Evolutionary conservation across 805 yeast species (phyloP).

Genomic region (Metschnikowia koreensis): DNA sequence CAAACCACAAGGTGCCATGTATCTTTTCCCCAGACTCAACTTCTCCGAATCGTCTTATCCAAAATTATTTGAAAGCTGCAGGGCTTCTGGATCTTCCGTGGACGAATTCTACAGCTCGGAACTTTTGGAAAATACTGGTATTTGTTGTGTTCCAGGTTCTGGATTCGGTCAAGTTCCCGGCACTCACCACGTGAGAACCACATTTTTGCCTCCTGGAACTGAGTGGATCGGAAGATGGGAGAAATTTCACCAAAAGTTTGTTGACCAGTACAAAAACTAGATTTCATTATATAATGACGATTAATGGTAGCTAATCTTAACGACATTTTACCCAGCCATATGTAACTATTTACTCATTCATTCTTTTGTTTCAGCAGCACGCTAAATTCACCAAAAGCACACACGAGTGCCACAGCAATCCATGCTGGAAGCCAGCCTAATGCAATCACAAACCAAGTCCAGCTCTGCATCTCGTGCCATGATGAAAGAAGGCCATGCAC

Average conservation of each 20-base stretch:
- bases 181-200: conserved; percentile 91
- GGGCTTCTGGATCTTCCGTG: conserved; percentile 53
- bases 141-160: conserved; percentile 95
- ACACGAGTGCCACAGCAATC: conserved; percentile 41
- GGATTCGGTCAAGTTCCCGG: conserved; percentile 94
- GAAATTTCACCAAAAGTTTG: conserved; percentile 72
- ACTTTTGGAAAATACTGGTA: conserved; percentile 83
- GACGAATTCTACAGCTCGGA: conserved; percentile 90
- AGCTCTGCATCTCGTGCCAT: conserved; percentile 68
- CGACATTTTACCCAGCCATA: too few species aligned
- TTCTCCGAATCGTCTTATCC: conserved; percentile 48
- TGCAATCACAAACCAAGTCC: conserved; percentile 80
- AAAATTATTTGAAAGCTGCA: conserved; percentile 62
- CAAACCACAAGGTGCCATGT: conserved; percentile 97
- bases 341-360: neutral
- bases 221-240: conserved; percentile 84
- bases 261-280: conserved; percentile 45
- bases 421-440: conserved; percentile 85
- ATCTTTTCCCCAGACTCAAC: conserved; percentile 78
- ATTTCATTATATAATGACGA: neutral
- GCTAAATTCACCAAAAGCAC: conserved; percentile 30
- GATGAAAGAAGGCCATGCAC: conserved; percentile 56
- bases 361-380: conserved; percentile 5
- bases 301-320: too few species aligned
- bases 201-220: conserved; percentile 92